Evolutionary conservation across 2,329 filamentous ascomycete species (phyloP), one percentile per base, ranked within the genome.

Genomic region (Fusarium hostae): DNA sequence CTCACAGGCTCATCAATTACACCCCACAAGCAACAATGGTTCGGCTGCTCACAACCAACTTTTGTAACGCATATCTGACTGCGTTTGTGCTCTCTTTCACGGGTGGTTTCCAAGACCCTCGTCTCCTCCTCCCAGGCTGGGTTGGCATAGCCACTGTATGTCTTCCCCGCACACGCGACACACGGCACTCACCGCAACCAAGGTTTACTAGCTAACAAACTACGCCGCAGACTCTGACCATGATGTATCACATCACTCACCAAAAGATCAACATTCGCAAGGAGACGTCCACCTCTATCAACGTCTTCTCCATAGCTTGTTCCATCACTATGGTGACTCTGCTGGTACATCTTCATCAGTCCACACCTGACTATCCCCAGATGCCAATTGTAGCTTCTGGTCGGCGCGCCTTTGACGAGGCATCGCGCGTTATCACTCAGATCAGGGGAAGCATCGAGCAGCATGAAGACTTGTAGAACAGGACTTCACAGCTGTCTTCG

Each of bases 11-110:
- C 75, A 86, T 95, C 74, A 92, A 94, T 80, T 96, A 95, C 82
- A 94, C 93, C 18, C 92, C 93, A 4, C 88, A 90, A 79, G 93
- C 93, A 54, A 94, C 94, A 50, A 89, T 95, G 68, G 90, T 96
- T 63, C 92, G 93, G 54, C 90, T 96, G 47, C 85, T 94, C 55
- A 92, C 92, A 65, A 91, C 92, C 68, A 92, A 91, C 79, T 89
- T 89, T 61, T 86, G 93, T 67, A 94, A 94, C 78, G 90, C 91
- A 70, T 94, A 94, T 81, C 84, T 92, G 52, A 94, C 92, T 28
- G 91, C 91, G 57, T 91, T 89, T 83, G 88, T 92, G 30, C 88
- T 94, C 43, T 90, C 90, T 75, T 83, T 94, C 39, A 89, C 89
- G 11, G 92, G 92, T 66, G 91, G 90, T 62, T 91, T 90, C 59